A percentile compares a stretch with the other conserved stretches of the same genome.
Evolutionary conservation across 129 eudicot species (phyloP).

Genomic region (Pulicaria dysenterica): DNA sequence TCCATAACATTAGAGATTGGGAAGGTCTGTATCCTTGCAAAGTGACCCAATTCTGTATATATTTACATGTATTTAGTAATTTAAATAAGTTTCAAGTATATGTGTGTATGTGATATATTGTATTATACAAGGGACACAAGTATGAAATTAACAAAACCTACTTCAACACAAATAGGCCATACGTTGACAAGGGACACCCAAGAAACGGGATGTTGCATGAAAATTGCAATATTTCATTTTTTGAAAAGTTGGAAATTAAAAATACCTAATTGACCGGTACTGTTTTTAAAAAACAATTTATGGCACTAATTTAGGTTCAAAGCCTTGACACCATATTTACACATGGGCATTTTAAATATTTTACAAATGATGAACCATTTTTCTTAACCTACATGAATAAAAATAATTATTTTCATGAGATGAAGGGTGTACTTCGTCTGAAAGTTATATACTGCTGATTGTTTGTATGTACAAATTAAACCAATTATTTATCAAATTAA

Average conservation of each 20-base stretch:
- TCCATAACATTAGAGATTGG: slow-evolving; percentile 96
- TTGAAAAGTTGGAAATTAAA: neutral
- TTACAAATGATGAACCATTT: neutral
- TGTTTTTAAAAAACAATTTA: neutral
- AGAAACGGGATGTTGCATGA: neutral
- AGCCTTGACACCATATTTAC: neutral
- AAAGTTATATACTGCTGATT: neutral
- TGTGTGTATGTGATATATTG: no score
- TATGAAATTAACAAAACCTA: neutral
- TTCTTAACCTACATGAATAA: no score
- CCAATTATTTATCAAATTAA: neutral
- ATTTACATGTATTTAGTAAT: slow-evolving; percentile 18
- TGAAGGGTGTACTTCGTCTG: neutral
- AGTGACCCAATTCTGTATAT: slow-evolving; percentile 72
- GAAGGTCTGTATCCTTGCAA: slow-evolving; percentile 87
- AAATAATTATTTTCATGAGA: neutral
- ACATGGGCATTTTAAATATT: neutral
- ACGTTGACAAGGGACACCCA: neutral
- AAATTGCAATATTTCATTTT: neutral
- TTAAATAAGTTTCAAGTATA: neutral
- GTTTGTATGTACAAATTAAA: neutral
- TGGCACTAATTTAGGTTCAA: neutral
- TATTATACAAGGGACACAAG: neutral
- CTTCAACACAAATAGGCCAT: neutral
- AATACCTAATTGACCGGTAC: neutral